These are phyloP conservation scores for Magnolia officinalis DNA, from an alignment of 164 flowering plant genomes.

Conservation along the genomic window DNA sequence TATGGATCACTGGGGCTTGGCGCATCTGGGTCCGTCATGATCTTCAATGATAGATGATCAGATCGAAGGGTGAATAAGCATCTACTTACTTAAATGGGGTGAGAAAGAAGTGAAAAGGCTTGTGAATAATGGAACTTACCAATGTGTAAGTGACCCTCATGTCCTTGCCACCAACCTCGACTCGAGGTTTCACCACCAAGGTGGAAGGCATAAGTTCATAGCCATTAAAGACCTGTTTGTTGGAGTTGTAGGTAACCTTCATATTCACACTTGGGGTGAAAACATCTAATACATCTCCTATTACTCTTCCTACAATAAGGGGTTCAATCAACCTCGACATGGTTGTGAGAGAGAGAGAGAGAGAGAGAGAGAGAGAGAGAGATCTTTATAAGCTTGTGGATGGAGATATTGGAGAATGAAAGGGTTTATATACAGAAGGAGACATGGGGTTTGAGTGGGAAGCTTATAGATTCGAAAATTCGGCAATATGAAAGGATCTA, in stretches of 20 bases:
- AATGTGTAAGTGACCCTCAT: conserved; percentile 76
- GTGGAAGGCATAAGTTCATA: conserved; percentile 66
- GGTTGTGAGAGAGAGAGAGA: conserved; percentile 7
- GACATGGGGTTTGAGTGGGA: conserved; percentile 8
- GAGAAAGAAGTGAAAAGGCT: neutral
- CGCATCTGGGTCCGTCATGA: conserved; percentile 91
- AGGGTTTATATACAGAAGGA: conserved; percentile 29
- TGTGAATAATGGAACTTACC: conserved; percentile 31
- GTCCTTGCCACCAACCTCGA: conserved; percentile 66
- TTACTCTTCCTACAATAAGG: conserved; percentile 61
- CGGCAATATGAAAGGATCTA: neutral
- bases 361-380: neutral
- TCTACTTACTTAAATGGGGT: neutral
- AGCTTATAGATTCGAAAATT: conserved; percentile 19
- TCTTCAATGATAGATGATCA: conserved; percentile 27
- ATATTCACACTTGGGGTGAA: conserved; percentile 57
- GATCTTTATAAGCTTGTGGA: neutral
- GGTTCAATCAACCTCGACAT: conserved; percentile 53
- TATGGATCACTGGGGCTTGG: conserved; percentile 92
- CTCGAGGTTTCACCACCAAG: conserved; percentile 50
- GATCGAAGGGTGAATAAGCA: neutral
- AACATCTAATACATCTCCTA: conserved; percentile 75
- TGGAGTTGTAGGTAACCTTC: conserved; percentile 43
- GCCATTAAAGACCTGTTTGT: conserved; percentile 63
- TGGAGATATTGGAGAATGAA: neutral